Conservation (phyloP, 2,329 filamentous ascomycete genomes). For the Neopestalotiopsis clavispora region DNA sequence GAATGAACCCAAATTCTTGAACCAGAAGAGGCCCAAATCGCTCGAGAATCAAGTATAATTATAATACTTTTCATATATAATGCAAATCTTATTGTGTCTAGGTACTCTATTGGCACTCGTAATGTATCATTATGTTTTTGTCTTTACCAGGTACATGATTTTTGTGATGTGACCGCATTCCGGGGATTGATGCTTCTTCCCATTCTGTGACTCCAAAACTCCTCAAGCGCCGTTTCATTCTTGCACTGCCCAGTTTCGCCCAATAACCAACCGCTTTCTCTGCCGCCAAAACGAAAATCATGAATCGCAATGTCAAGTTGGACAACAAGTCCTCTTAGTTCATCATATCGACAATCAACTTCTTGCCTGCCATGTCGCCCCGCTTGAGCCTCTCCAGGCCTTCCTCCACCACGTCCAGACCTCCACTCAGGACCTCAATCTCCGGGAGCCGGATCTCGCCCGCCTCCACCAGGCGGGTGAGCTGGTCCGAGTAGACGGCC, state of each 20-base stretch:
- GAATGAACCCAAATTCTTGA: too few species aligned
- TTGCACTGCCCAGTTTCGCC: conserved; percentile 8
- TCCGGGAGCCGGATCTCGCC: conserved; percentile 15
- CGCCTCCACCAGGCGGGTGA: conserved; percentile 9
- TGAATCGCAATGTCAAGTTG: background rate
- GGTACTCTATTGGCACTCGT: background rate
- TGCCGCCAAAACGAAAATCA: background rate
- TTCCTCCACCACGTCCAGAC: conserved; percentile 2
- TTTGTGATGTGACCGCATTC: background rate
- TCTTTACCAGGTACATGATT: background rate
- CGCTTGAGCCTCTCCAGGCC: conserved; percentile 14
- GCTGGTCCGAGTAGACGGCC: conserved; percentile 11
- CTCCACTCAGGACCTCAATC: conserved; percentile 11
- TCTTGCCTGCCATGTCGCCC: conserved; percentile 14
- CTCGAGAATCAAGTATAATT: background rate
- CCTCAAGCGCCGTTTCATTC: conserved; percentile 7
- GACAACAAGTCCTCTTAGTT: background rate
- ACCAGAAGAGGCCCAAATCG: too few species aligned
- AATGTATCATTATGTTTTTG: background rate
- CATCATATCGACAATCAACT: conserved; percentile 13
- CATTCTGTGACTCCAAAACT: conserved; percentile 5
- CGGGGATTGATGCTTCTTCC: background rate
- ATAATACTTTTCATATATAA: background rate
- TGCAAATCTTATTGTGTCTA: background rate
- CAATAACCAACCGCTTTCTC: background rate